These are phyloP conservation scores for Pleoardoris graminearum DNA, from an alignment of 2,329 filamentous ascomycete genomes.

Conservation along the genomic window DNA sequence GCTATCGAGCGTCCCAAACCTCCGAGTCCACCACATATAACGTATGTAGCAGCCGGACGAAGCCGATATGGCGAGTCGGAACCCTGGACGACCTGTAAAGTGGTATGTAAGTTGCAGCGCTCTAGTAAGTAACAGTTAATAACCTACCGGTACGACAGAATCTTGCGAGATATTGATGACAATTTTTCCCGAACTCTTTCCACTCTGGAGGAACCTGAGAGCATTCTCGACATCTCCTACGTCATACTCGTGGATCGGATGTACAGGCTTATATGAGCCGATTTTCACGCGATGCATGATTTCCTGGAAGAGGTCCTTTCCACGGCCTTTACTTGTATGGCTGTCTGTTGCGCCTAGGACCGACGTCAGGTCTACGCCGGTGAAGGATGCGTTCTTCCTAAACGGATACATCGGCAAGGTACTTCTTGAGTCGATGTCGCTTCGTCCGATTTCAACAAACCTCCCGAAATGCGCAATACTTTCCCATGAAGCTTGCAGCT, in stretches of 20 bases:
- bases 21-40: slow-evolving; percentile 22
- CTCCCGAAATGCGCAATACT: slow-evolving; percentile 35
- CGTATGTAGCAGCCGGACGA: slow-evolving; percentile 17
- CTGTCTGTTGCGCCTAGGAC: not conserved
- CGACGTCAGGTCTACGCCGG: not conserved
- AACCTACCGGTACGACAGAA: slow-evolving; percentile 11
- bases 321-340: no score
- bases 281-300: no score
- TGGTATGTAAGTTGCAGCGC: no score
- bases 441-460: slow-evolving; percentile 31
- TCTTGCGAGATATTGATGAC: slow-evolving; percentile 13
- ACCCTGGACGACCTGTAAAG: not conserved
- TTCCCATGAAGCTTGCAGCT: slow-evolving; percentile 28
- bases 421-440: not conserved
- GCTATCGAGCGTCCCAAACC: slow-evolving; percentile 22
- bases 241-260: slow-evolving; percentile 11
- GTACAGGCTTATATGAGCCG: no score
- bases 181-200: slow-evolving; percentile 16
- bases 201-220: slow-evolving; percentile 13
- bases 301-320: no score
- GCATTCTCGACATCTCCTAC: slow-evolving; percentile 12
- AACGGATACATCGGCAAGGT: slow-evolving; percentile 6
- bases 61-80: not conserved
- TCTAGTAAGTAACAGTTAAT: not conserved
- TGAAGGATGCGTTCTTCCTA: not conserved